phyloP scores from a whole-genome alignment of 176 grass and related monocot species.

The Triticum monococcum region DNA sequence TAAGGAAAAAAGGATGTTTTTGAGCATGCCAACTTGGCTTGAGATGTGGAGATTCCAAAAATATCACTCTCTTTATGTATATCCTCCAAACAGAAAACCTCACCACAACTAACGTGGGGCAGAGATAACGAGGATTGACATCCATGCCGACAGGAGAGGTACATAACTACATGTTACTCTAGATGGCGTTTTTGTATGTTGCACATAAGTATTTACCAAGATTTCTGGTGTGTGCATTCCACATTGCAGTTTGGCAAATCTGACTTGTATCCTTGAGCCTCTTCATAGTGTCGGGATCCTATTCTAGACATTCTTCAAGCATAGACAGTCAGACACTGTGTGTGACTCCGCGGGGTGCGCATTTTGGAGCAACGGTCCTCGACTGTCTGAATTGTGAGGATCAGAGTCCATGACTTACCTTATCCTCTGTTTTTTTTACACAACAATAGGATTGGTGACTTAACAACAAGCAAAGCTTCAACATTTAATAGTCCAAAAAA shows the following conservation, averaged over 20 bases:
- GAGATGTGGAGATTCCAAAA: too few species aligned
- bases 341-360: constrained; percentile 30
- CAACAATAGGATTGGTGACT: too few species aligned
- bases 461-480: too few species aligned
- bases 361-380: constrained; percentile 27
- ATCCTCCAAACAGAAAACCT: too few species aligned
- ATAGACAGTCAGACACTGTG: constrained; percentile 35
- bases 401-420: background rate
- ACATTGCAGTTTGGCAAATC: constrained; percentile 67
- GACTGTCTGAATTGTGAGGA: background rate
- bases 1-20: too few species aligned
- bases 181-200: background rate
- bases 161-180: background rate
- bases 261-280: constrained; percentile 50
- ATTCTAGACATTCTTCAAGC: constrained; percentile 61
- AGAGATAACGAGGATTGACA: constrained; percentile 47
- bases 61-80: too few species aligned
- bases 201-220: background rate
- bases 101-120: constrained; percentile 8
- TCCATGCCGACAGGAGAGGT: constrained; percentile 81
- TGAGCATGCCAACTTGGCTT: too few species aligned
- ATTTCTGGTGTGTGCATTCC: background rate
- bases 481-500: too few species aligned
- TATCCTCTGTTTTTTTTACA: too few species aligned
- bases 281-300: constrained; percentile 49